These are phyloP conservation scores for Stylosanthes scabra DNA, from an alignment of 331 rosid species.

Conservation along the genomic window DNA sequence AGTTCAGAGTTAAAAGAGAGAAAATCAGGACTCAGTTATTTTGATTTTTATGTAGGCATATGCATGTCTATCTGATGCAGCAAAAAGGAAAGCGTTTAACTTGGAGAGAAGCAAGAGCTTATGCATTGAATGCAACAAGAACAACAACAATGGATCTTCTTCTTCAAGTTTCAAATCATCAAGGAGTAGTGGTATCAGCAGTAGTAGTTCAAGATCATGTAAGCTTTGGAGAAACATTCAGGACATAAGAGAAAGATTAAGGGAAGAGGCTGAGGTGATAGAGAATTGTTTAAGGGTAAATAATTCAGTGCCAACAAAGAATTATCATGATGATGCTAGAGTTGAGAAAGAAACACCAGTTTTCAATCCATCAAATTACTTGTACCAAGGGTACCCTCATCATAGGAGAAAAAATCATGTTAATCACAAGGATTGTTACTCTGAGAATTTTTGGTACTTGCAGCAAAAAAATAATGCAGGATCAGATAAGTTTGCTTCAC, in stretches of 20 bases:
- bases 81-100: constrained; percentile 71
- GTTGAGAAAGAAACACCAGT: no score
- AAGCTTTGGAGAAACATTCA: constrained; percentile 52
- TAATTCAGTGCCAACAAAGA: constrained; percentile 59
- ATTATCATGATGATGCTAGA: neutral
- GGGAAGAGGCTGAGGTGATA: constrained; percentile 64
- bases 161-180: constrained; percentile 41
- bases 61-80: constrained; percentile 63
- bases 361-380: no score
- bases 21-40: neutral
- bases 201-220: constrained; percentile 47
- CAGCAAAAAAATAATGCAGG: constrained; percentile 46
- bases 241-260: constrained; percentile 65
- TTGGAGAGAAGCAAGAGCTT: constrained; percentile 60
- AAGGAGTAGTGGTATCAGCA: constrained; percentile 32
- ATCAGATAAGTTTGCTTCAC: constrained; percentile 51
- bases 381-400: constrained; percentile 76
- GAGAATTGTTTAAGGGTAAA: constrained; percentile 63
- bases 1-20: no score
- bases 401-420: constrained; percentile 40
- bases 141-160: constrained; percentile 18
- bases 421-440: constrained; percentile 34
- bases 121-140: constrained; percentile 77
- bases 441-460: constrained; percentile 53
- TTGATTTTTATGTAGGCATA: constrained; percentile 63